phyloP scores from a whole-genome alignment of 179 eudicot species.

The Corrigiola litoralis region DNA sequence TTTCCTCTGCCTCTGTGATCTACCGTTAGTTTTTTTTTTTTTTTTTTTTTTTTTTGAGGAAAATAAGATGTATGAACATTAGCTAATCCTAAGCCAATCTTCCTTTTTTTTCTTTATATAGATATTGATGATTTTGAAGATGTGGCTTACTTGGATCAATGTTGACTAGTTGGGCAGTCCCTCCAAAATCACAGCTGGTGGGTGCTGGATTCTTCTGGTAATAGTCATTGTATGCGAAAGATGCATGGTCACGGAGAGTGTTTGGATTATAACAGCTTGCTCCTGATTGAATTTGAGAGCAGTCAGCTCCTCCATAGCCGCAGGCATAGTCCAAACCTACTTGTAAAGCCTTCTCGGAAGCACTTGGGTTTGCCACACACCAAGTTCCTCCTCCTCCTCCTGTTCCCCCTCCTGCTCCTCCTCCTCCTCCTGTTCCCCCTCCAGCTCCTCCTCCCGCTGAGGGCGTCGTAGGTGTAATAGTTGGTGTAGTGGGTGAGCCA shows the following conservation, averaged over 20 bases:
- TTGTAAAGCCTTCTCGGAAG: slow-evolving; percentile 75
- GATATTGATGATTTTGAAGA: neutral
- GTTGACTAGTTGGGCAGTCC: slow-evolving; percentile 65
- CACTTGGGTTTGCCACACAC: slow-evolving; percentile 79
- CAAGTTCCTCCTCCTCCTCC: slow-evolving; percentile 59
- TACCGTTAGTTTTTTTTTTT: too few species aligned
- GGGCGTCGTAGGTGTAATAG: slow-evolving; percentile 30
- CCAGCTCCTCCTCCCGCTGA: neutral
- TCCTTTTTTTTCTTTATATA: too few species aligned
- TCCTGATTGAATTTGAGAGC: slow-evolving; percentile 75
- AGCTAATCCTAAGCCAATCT: too few species aligned
- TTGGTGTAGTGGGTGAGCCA: slow-evolving; percentile 26
- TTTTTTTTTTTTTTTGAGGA: too few species aligned
- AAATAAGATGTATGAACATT: too few species aligned
- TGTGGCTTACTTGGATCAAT: slow-evolving; percentile 81
- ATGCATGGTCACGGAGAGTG: slow-evolving; percentile 73
- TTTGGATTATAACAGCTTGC: slow-evolving; percentile 68
- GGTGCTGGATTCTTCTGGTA: slow-evolving; percentile 93
- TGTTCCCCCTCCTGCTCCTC: slow-evolving; percentile 8
- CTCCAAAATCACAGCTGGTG: slow-evolving; percentile 89
- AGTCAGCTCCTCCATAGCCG: slow-evolving; percentile 95
- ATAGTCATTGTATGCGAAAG: slow-evolving; percentile 82
- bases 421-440: slow-evolving; percentile 8
- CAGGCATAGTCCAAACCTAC: slow-evolving; percentile 96
- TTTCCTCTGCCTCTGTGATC: too few species aligned